phyloP scores from a whole-genome alignment of 1,284 basidiomycete species.

The Microbotryomycetes sp. region DNA sequence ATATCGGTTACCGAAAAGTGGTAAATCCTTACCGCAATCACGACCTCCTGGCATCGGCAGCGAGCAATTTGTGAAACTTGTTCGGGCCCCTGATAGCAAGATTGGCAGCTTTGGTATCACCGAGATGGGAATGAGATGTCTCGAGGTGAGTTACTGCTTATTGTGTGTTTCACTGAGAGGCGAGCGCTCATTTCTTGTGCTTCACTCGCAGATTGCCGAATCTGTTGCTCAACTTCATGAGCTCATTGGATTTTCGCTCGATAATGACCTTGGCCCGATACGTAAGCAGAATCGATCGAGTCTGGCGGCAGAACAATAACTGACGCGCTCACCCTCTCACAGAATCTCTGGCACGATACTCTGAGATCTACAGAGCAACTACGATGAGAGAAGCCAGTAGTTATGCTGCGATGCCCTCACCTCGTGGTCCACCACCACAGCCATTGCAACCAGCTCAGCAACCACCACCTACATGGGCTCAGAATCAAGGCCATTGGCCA shows the following conservation, averaged over 20 bases:
- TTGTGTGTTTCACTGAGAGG: conserved; percentile 10
- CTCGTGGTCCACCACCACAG: no score
- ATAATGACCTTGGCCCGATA: conserved; percentile 19
- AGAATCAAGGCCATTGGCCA: background rate
- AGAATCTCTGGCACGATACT: background rate
- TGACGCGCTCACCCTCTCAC: background rate
- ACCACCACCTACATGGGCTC: background rate
- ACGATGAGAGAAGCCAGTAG: background rate
- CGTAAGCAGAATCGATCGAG: conserved; percentile 6
- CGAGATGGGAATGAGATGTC: conserved; percentile 33
- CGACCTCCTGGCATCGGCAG: background rate
- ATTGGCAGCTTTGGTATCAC: conserved; percentile 32
- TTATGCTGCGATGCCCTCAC: no score
- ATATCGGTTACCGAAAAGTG: background rate
- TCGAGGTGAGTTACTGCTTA: conserved; percentile 18
- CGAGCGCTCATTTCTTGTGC: background rate
- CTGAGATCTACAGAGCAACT: background rate
- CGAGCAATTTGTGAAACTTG: background rate
- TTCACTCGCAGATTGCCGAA: conserved; percentile 27
- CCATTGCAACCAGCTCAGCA: background rate
- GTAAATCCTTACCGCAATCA: background rate
- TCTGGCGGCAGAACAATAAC: background rate
- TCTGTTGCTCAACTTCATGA: conserved; percentile 32
- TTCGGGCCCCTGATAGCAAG: background rate
- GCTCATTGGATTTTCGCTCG: conserved; percentile 27